Evolutionary conservation across 192 early-diverging fungal species (phyloP), one percentile per base, ranked within the genome.

Genomic region (Rhizoclosmatium sp.): DNA sequence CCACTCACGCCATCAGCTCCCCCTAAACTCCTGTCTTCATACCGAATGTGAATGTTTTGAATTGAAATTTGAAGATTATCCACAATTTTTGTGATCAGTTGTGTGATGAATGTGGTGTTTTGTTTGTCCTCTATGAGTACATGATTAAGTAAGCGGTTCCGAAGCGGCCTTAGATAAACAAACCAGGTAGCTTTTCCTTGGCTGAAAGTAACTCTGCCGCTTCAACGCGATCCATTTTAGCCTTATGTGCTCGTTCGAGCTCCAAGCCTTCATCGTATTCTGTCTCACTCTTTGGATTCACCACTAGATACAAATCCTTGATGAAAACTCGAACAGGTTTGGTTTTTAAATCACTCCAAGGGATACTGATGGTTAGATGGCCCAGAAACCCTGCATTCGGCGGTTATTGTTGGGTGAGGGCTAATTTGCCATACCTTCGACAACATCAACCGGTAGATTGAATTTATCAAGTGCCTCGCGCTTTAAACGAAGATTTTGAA

Each of bases 11-110:
- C 44, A 68, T 62, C 41, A 16, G n/a, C 4, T 4, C 71, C 51
- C 10, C 66, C 66, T 9, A 46, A 23, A n/a, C 21, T 44, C 21
- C 62, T 84, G 86, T 99, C 98, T 78, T 98, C 98, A 83, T 97
- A 99, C 41, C 97, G 87, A 66, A 99, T 86, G 79, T 99, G 98
- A 51, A 98, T 98, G 82, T 97, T 95, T 61, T 93, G 92, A 77
- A 99, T 96, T 7, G 93, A 92, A 4, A 99, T 90, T 71, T 99
- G 97, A 56, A 99, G 80, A 79, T 99, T 99, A 80, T 99, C 97
- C 3, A 99, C 89, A 45, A 99, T 95, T 82, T 97, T 97, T 12
- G 95, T 93, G 40, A 94, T 87, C 45, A 99, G 87, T 84, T 95
- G 95, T 65, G 93, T 92, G 41, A 96, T 80, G 82, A 97, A 98